Evolutionary conservation across 2,329 filamentous ascomycete species (phyloP).

Genomic region (Fusarium poae): DNA sequence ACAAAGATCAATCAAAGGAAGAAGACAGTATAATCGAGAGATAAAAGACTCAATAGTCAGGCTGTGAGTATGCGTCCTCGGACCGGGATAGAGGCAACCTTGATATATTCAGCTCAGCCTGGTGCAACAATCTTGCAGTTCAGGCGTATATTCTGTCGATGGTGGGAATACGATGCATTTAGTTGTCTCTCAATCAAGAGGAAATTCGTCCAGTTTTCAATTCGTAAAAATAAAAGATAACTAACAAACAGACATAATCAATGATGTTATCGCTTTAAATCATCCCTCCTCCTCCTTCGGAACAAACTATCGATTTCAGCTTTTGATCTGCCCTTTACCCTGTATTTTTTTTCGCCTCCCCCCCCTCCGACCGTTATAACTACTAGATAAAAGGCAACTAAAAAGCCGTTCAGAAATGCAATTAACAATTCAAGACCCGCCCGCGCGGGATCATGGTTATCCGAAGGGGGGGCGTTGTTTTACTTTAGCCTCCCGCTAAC

Average conservation of each 20-base stretch:
- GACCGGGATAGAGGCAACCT: constrained; percentile 14
- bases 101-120: constrained; percentile 20
- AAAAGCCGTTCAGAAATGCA: constrained; percentile 27
- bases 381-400: background rate
- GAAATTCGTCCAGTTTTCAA: constrained; percentile 13
- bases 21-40: background rate
- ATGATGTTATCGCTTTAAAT: background rate
- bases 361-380: constrained; percentile 1
- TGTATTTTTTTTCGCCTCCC: constrained; percentile 19
- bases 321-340: background rate
- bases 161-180: background rate
- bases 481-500: constrained; percentile 41
- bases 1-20: background rate
- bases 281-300: constrained; percentile 11
- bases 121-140: background rate
- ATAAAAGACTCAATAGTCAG: constrained; percentile 7
- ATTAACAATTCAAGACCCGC: constrained; percentile 28
- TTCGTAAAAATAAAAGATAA: background rate
- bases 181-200: background rate
- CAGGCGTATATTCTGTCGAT: constrained; percentile 1
- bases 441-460: constrained; percentile 33
- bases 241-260: constrained; percentile 1
- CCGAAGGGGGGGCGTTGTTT: constrained; percentile 22
- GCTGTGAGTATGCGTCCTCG: constrained; percentile 9
- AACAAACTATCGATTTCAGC: constrained; percentile 27